Conservation (phyloP, 306 rosid genomes). For the Glycine tomentella region DNA sequence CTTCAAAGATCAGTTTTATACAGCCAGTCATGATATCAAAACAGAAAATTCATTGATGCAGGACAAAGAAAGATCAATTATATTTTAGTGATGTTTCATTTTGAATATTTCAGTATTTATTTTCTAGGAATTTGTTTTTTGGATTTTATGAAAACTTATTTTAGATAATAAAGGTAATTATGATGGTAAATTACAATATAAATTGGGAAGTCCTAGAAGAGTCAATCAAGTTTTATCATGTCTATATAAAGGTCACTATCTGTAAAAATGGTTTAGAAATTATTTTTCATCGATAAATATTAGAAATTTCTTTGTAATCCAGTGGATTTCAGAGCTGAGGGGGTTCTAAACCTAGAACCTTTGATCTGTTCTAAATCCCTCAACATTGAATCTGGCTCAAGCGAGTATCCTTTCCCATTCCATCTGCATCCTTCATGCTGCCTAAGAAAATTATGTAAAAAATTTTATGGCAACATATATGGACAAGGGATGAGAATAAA, state of each 20-base stretch:
- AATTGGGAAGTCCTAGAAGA: neutral
- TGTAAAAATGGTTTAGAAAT: neutral
- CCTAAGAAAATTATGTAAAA: constrained; percentile 1
- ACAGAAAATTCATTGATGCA: neutral
- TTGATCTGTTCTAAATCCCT: neutral
- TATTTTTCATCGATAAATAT: neutral
- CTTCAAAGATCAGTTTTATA: neutral
- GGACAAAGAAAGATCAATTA: neutral
- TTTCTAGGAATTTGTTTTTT: neutral
- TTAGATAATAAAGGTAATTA: neutral
- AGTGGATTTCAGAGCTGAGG: neutral
- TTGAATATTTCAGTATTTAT: constrained; percentile 8
- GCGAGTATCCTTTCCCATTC: neutral
- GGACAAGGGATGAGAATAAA: neutral
- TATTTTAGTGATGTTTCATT: neutral
- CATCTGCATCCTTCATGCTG: neutral
- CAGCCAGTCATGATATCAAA: neutral
- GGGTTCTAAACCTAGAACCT: constrained; percentile 3
- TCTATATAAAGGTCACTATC: neutral
- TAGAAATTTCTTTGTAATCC: neutral
- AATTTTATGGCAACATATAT: neutral
- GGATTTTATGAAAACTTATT: neutral
- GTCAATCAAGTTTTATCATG: neutral
- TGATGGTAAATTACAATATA: neutral
- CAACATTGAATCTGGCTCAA: neutral